A percentile compares a stretch with the other conserved stretches of the same genome.
Evolutionary conservation across 176 grass and related monocot species (phyloP).

Genomic region (Bromus sterilis): DNA sequence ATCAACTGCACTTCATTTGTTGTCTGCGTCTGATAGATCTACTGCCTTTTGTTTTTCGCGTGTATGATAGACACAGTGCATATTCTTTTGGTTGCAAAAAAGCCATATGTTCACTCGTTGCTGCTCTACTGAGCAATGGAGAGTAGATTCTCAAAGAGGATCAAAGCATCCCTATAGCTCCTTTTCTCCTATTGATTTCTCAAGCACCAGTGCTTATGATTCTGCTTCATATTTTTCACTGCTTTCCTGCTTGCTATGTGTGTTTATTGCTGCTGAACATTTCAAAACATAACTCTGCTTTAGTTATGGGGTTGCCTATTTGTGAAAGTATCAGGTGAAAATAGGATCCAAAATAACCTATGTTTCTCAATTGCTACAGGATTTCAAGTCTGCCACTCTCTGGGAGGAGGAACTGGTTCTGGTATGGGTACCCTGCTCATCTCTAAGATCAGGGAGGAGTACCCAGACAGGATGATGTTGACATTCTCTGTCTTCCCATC

Average conservation of each 20-base stretch:
- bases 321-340: neutral
- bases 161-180: too few relatives aligned
- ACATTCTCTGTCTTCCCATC: constrained; percentile 70
- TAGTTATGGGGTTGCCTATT: neutral
- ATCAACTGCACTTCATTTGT: neutral
- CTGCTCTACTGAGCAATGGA: neutral
- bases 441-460: constrained; percentile 73
- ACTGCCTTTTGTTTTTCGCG: neutral
- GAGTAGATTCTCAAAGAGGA: neutral
- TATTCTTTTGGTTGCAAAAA: neutral
- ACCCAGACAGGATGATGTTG: constrained; percentile 62
- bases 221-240: neutral
- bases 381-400: constrained; percentile 60
- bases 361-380: neutral
- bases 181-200: too few relatives aligned
- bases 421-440: constrained; percentile 70
- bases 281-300: neutral
- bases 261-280: neutral
- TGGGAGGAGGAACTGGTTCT: constrained; percentile 63
- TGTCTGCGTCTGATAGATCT: neutral
- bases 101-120: neutral
- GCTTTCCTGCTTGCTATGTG: neutral
- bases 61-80: neutral
- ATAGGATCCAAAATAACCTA: neutral
- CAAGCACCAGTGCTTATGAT: neutral